Evolutionary conservation across 1,284 basidiomycete species (phyloP), one percentile per base, ranked within the genome.

Genomic region (Moesziomyces aphidis): DNA sequence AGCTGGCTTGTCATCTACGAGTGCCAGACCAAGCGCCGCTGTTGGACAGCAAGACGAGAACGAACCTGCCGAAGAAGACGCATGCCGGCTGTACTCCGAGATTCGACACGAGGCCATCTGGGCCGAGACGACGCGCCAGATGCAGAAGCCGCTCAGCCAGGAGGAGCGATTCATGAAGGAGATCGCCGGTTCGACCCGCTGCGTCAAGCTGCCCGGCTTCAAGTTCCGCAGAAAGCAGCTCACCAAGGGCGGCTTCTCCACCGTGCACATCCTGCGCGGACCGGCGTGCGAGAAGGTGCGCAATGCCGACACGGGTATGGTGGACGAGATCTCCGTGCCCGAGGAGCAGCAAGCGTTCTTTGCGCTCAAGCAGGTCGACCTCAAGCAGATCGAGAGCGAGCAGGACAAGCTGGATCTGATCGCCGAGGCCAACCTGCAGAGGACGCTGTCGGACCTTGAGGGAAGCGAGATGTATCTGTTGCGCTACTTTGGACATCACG

Each of bases 341-440:
- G 79, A 82, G 43, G 63, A 72, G 39, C 73, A 76, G 50, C 82
- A 83, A 52, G 83, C 71, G 4, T 79, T 71, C 59, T 84, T 83
- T 57, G 83, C 83, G 17, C 77, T 84, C 62, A 84, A 84, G 61
- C 82, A 82, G 53, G 82, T 84, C 50, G 79, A 77, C 28, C 67
- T 84, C 21, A 78, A 79, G 39, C 73, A 80, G 47, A 68, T 83
- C 53, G 83, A 84, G 57, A 73, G 66, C 46, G 71, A 76, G 57
- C 76, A 80, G 56, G 78, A 78, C 48, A 72, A 81, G 48, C 69
- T 78, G 44, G 83, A 83, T 50, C 71, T 84, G 21, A 72, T 83
- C 47, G 76, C 82, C 47, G 83, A 84, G 53, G 82, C 80, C 45
- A 80, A 83, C 50, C 59, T 79, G 23, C 57, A 83, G 6, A 74